phyloP scores from a whole-genome alignment of 139 green algal species.

The Pseudopediastrum boryanum region DNA sequence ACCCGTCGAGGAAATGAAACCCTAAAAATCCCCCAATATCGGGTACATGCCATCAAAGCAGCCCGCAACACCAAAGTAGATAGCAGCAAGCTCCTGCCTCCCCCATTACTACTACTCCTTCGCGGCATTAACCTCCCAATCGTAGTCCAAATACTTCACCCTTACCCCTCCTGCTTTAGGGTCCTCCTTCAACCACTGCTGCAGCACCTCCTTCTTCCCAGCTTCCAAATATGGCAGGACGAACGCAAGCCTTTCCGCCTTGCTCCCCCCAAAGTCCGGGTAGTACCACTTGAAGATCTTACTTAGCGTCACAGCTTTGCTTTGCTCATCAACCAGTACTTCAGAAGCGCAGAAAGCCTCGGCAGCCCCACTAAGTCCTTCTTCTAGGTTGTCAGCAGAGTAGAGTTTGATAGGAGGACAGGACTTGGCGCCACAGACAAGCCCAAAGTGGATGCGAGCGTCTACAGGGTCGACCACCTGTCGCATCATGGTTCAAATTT shows the following conservation, averaged over 20 bases:
- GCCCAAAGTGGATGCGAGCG: slow-evolving; percentile 93
- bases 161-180: slow-evolving; percentile 32
- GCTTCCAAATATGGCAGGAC: slow-evolving; percentile 52
- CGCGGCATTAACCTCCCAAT: slow-evolving; percentile 67
- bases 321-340: slow-evolving; percentile 36
- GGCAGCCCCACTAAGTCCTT: slow-evolving; percentile 71
- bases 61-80: no score
- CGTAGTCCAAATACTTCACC: slow-evolving; percentile 61
- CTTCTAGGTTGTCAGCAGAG: slow-evolving; percentile 75
- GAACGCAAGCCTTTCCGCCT: slow-evolving; percentile 59
- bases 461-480: slow-evolving; percentile 69
- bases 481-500: not conserved
- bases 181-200: slow-evolving; percentile 44
- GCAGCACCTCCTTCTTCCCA: slow-evolving; percentile 12
- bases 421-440: slow-evolving; percentile 91
- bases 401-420: slow-evolving; percentile 95
- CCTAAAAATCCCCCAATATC: no score
- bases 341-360: slow-evolving; percentile 68
- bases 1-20: no score
- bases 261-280: slow-evolving; percentile 73
- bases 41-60: no score
- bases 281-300: slow-evolving; percentile 94
- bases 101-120: not conserved
- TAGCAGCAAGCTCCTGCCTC: not conserved
- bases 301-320: slow-evolving; percentile 55